Base-by-base conservation (phyloP, 2,329 filamentous ascomycete genomes). In the Colletotrichum lindemuthianum region DNA sequence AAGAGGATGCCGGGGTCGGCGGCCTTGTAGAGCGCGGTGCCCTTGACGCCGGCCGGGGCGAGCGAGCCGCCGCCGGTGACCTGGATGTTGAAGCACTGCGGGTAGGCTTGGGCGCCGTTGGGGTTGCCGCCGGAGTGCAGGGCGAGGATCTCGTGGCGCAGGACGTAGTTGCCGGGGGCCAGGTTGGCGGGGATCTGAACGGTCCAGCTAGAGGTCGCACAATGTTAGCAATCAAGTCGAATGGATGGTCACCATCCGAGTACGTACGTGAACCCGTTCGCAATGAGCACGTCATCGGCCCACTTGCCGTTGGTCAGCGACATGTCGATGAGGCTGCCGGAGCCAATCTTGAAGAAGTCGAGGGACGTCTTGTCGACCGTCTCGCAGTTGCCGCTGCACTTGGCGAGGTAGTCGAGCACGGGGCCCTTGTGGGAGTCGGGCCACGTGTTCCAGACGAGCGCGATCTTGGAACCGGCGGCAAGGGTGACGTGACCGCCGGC, bases 371-470 rank as follows among this genome's bases (percentile, higher is more conserved):
- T 84, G 74, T 84, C 81, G 59, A 83, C 82, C 3, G 76, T 75
- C 41, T 80, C 76, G 72, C 85, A 88, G 71, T 87, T 82, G 5
- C 79, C 80, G 52, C 16, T 59, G 74, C 83, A 85, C 69, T 81
- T 80, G 60, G 87, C 87, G 36, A 89, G 76, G 77, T 89, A 89
- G 72, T 83, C 83, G 68, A 88, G 81, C 68, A 89, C 82, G 12
- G 87, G 86, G 3, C 87, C 87, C 69, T 88, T 82, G 77, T 92
- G 83, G 60, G 81, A 84, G 8, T 84, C 80, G 12, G 88, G 88
- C 89, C 89, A 91, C n/a, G 79, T 79, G 60, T 82, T 86, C 89
- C 89, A 91, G 69, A 86, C 80, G 51, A 92, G 76, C 66, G 84
- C 78, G 67, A 91, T 75, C 10, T 79, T 80, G 68, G 80, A 78